A percentile compares a stretch with the other conserved stretches of the same genome.
Conservation (phyloP, 129 eudicot genomes). For the Flaveria robusta region DNA sequence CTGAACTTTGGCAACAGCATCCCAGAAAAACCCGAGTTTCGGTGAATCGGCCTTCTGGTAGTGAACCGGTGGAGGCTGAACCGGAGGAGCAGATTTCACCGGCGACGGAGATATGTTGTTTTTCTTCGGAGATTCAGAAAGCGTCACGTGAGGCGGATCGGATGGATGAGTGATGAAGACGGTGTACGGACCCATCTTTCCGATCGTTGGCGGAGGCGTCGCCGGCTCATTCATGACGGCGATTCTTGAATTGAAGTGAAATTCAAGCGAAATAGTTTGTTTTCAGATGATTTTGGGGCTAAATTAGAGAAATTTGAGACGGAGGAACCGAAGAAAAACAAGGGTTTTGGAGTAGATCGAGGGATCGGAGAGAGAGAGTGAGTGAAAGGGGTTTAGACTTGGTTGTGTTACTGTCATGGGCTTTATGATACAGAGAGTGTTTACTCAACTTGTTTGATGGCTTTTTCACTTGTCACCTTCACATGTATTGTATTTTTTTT, state of each 20-base stretch:
- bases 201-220: constrained; percentile 75
- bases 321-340: neutral
- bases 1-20: constrained; percentile 71
- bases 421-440: neutral
- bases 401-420: neutral
- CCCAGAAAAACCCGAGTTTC: constrained; percentile 58
- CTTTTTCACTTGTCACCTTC: neutral
- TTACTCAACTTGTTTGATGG: constrained; percentile 12
- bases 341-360: constrained; percentile 32
- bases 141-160: constrained; percentile 19
- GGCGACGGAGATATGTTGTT: constrained; percentile 2
- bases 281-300: neutral
- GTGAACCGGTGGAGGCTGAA: constrained; percentile 55
- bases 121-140: constrained; percentile 28
- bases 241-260: constrained; percentile 31
- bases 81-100: constrained; percentile 34
- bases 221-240: constrained; percentile 47
- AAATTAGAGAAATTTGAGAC: neutral
- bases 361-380: neutral
- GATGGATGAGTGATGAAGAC: constrained; percentile 73
- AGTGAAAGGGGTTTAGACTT: constrained; percentile 27
- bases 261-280: neutral
- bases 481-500: neutral
- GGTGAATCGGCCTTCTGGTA: constrained; percentile 40
- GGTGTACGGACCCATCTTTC: constrained; percentile 91